Percentiles rank a stretch among this genome's conserved stretches.
Evolutionary conservation across 345 rosid genomes (phyloP).

Genomic region (Populus simonii): DNA sequence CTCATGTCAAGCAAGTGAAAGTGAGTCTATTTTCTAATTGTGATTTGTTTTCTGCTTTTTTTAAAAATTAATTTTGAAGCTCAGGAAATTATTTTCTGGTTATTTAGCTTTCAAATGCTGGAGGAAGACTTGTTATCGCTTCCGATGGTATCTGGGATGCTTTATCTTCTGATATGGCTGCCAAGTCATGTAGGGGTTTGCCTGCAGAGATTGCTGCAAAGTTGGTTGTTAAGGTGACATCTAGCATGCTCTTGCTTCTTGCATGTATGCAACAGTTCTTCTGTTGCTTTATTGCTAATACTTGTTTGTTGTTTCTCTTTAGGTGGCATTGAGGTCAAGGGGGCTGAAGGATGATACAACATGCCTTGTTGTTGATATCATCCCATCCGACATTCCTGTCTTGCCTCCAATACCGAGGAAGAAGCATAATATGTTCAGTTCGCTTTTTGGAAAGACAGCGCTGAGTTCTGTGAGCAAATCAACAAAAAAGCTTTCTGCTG

Average conservation of each 20-base stretch:
- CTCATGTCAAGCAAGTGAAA: conserved; percentile 99
- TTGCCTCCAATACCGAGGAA: conserved; percentile 62
- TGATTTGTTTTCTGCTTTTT: background rate
- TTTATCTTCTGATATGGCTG: conserved; percentile 87
- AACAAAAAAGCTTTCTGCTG: conserved; percentile 80
- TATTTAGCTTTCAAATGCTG: conserved; percentile 78
- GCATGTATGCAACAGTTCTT: background rate
- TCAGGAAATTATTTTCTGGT: conserved; percentile 12
- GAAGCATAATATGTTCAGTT: conserved; percentile 61
- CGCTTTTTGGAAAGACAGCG: conserved; percentile 62
- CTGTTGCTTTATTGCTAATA: background rate
- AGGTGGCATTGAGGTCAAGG: conserved; percentile 97
- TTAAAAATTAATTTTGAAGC: conserved; percentile 6
- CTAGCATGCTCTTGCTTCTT: background rate
- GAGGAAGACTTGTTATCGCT: conserved; percentile 95
- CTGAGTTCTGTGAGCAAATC: conserved; percentile 44
- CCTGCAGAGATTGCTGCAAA: conserved; percentile 97
- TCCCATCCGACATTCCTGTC: conserved; percentile 75
- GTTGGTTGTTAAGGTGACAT: conserved; percentile 86
- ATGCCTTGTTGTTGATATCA: conserved; percentile 94
- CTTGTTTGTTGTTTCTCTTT: conserved; percentile 14
- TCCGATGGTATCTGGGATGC: conserved; percentile 99
- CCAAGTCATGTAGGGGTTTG: conserved; percentile 89
- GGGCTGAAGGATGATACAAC: conserved; percentile 99
- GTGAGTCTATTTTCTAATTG: conserved; percentile 32